Evolutionary conservation across 306 rosid genomes (phyloP), one percentile per base, ranked within the genome.

Genomic region (Hippophae gyantsensis): DNA sequence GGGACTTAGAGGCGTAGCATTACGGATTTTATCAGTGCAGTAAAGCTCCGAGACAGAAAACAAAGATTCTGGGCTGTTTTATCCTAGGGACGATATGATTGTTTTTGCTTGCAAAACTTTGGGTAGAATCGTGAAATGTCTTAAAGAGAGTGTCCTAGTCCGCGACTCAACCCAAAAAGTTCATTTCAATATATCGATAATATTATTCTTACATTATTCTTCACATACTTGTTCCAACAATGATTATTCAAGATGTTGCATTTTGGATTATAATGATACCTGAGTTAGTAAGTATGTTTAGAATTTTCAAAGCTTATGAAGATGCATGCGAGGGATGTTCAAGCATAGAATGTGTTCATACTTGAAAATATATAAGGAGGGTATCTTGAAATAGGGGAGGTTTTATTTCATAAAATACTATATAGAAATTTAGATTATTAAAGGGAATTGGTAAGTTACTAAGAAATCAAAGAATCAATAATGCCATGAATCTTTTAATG

Each of bases 181-280:
- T 18, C 23, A 18, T 18, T 18, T 18, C 23, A 18, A 18, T 18
- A 18, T 18, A 18, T 18, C 23, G 23, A 1, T 18, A 18, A 18
- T 18, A 18, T 18, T 18, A 18, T 18, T 18, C 23, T 18, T 18
- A 18, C 1, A 18, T 18, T 18, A 18, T 18, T 18, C 1, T 18
- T 18, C 23, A 18, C 23, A 18, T 18, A 18, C 23, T 18, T 18
- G 1, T 18, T 81, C 75, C 55, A 23, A 66, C 9, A 52, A 69
- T 70, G 77, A 63, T 13, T 14, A 10, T 23, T 27, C 63, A 75
- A 26, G 81, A 81, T 69, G 65, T 66, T 58, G 76, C 66, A 8
- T 78, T 84, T 7, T 81, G 84, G 84, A 81, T 81, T 8, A 75
- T 78, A 56, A 81, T 78, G 84, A 71, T 75, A 57, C 62, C 77